Evolutionary conservation across 1,139 yeast species (phyloP).

Genomic region (Pichia sp.): DNA sequence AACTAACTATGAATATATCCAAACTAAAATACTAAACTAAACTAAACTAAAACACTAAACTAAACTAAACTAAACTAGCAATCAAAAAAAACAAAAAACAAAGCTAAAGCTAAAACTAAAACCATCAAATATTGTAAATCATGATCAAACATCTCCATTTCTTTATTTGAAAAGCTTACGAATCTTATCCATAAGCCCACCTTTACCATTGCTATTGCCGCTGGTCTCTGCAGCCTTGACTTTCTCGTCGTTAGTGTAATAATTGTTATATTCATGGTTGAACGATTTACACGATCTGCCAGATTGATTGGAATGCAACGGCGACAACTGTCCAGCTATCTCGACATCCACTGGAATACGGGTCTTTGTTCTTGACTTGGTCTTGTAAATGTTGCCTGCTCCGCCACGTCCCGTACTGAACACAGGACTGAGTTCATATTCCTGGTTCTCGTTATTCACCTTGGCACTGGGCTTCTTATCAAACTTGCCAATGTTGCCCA

Average conservation of each 20-base stretch:
- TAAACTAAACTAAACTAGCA: too few species aligned
- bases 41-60: too few species aligned
- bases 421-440: conserved; percentile 38
- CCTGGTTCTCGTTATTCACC: conserved; percentile 36
- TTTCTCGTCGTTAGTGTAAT: too few species aligned
- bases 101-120: too few species aligned
- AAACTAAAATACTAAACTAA: too few species aligned
- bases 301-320: conserved; percentile 22
- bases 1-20: too few species aligned
- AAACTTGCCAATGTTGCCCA: conserved; percentile 44
- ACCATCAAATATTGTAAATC: too few species aligned
- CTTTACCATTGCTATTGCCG: background rate
- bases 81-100: too few species aligned
- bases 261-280: too few species aligned
- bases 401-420: conserved; percentile 57
- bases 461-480: conserved; percentile 41
- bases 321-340: conserved; percentile 43
- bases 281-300: conserved; percentile 16
- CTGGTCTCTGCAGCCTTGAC: too few species aligned
- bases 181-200: background rate
- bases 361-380: conserved; percentile 29
- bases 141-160: background rate
- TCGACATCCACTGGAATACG: conserved; percentile 38
- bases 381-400: conserved; percentile 46
- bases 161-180: conserved; percentile 2